Percentiles rank a stretch among this genome's conserved stretches.
phyloP scores from a whole-genome alignment of 306 rosid genomes.

The Nissolia schottii region DNA sequence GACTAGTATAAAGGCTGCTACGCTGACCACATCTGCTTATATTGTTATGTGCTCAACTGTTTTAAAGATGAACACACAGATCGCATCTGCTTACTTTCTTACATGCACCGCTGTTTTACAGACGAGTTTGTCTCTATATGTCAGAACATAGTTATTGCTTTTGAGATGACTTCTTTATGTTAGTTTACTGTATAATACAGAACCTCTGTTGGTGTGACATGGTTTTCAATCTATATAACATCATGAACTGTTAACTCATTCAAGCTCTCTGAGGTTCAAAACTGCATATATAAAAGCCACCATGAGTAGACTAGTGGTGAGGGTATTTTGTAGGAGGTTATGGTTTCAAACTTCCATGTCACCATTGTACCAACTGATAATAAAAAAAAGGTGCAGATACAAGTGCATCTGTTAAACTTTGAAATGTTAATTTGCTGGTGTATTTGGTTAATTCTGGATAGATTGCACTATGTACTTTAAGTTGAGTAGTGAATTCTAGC shows the following conservation, averaged over 20 bases:
- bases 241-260: neutral
- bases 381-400: neutral
- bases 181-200: neutral
- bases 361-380: neutral
- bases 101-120: neutral
- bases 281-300: neutral
- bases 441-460: neutral
- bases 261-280: slow-evolving; percentile 1
- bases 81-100: neutral
- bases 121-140: neutral
- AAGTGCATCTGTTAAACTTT: neutral
- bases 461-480: neutral
- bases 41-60: neutral
- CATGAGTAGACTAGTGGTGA: neutral
- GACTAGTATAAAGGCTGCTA: neutral
- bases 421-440: neutral
- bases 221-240: neutral
- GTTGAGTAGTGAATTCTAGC: neutral
- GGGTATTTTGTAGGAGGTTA: neutral
- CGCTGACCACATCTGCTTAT: neutral
- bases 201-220: neutral
- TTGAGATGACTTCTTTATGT: neutral
- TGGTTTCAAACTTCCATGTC: neutral
- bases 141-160: slow-evolving; percentile 1
- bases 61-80: neutral